Evolutionary conservation across 768 basidiomycete genomes (phyloP), one percentile per base, ranked within the genome.

Genomic region (Suillus variegatus): DNA sequence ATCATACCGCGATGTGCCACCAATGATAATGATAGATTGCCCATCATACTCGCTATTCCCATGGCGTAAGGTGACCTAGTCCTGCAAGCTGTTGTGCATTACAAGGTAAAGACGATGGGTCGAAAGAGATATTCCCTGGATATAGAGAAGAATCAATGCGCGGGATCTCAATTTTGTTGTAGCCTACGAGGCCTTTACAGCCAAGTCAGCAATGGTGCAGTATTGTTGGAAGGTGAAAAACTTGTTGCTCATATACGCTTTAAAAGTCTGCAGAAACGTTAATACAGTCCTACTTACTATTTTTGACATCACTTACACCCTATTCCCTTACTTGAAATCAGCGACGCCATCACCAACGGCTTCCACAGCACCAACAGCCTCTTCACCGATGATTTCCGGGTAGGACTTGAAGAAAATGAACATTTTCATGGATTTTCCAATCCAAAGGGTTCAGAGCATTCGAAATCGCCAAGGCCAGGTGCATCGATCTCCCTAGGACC

Each of bases 391-490:
- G 55, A 81, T 68, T 16, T 72, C 69, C 2, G 82, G 84, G 64
- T 65, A 85, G 3, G 71, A 62, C 20, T 78, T 65, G n/a, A 82
- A 52, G 10, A 65, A 0, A 49, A 55, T 58, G 20, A 66, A 65
- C 64, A 2, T 20, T 9, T 43, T 62, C 65, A 43, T 64, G 68
- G 18, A 74, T 68, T 57, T 68, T 74, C 72, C 73, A 69, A 62
- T 87, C 85, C 7, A 78, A 67, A 6, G 85, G 85, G 66, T 86
- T 85, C 32, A 85, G 67, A 2, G 79, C 77, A 0, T 77, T 74
- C 1, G 83, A 75, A 51, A 77, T 84, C 81, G 40, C 78, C 79
- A 3, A 76, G 74, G 1, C 78, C 78, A 5, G 83, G 82, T 13
- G 68, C 69, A 1, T 74, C 77, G 3, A 83, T 72, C 1, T 68